Evolutionary conservation across 352 stramenopile genomes (phyloP).

Genomic region (Thalassiosira hispida): DNA sequence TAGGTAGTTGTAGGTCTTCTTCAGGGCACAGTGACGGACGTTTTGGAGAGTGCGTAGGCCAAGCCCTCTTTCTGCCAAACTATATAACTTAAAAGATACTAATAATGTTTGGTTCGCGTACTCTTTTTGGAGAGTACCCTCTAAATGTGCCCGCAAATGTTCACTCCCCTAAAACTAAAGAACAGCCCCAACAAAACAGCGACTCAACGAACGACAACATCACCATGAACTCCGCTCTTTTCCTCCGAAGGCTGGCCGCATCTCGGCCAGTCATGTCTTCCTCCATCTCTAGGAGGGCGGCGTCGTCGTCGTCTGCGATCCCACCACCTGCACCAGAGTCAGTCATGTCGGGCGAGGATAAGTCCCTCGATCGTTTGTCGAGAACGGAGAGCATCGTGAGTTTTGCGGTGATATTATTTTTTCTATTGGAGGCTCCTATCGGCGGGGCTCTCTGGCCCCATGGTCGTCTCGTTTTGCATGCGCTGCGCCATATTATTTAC

Average conservation of each 20-base stretch:
- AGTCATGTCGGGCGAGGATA: conserved; percentile 39
- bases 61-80: no score
- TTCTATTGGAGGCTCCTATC: neutral
- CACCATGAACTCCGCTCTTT: neutral
- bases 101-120: no score
- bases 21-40: no score
- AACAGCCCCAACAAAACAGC: no score
- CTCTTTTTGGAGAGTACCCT: no score
- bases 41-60: no score
- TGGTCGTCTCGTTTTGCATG: neutral
- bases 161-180: neutral
- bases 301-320: neutral
- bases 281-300: conserved; percentile 1
- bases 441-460: neutral
- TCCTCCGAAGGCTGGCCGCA: conserved; percentile 9
- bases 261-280: neutral
- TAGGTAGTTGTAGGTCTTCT: no score
- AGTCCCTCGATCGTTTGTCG: conserved; percentile 46
- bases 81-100: no score
- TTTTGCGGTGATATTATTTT: neutral
- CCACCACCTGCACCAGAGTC: conserved; percentile 17
- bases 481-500: neutral
- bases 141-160: no score
- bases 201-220: neutral
- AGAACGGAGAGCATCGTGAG: conserved; percentile 52